Conservation (phyloP, 2,329 filamentous ascomycete species). For the Colletotrichum lindemuthianum region DNA sequence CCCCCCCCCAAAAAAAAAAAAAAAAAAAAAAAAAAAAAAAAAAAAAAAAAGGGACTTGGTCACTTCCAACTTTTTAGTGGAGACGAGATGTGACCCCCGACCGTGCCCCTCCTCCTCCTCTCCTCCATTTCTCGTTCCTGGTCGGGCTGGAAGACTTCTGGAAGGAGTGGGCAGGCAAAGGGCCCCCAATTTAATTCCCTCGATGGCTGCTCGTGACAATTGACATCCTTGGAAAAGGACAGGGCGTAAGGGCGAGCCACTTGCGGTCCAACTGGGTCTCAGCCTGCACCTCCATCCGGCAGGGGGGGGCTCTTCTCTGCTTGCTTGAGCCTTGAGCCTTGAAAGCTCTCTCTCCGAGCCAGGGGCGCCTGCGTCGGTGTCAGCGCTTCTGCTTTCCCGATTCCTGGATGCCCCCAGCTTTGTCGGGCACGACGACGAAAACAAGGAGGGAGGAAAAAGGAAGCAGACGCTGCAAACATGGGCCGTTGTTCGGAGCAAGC, state of each 20-base stretch:
- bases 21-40: no score
- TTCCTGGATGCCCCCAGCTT: not conserved
- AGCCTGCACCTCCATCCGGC: not conserved
- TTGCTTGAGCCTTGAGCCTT: not conserved
- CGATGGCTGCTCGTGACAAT: conserved; percentile 14
- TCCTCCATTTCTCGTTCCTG: not conserved
- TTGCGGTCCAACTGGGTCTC: conserved; percentile 22
- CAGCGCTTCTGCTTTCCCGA: not conserved
- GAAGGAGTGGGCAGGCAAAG: conserved; percentile 24
- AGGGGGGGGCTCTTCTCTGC: conserved; percentile 1
- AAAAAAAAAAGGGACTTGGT: no score
- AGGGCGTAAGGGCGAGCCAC: conserved; percentile 4
- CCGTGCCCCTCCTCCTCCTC: conserved; percentile 3
- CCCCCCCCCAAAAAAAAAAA: no score
- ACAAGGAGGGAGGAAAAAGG: conserved; percentile 4
- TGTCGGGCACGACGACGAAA: conserved; percentile 5
- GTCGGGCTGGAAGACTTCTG: conserved; percentile 29
- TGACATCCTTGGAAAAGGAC: not conserved
- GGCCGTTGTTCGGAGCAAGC: conserved; percentile 17
- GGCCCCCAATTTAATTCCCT: conserved; percentile 12
- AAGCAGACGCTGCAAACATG: conserved; percentile 14
- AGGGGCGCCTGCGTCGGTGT: not conserved
- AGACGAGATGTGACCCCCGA: not conserved
- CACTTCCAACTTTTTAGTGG: conserved; percentile 2
- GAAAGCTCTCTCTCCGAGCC: not conserved